Base-by-base conservation (phyloP, 2,329 filamentous ascomycete species). In the Colletotrichum abscissum region DNA sequence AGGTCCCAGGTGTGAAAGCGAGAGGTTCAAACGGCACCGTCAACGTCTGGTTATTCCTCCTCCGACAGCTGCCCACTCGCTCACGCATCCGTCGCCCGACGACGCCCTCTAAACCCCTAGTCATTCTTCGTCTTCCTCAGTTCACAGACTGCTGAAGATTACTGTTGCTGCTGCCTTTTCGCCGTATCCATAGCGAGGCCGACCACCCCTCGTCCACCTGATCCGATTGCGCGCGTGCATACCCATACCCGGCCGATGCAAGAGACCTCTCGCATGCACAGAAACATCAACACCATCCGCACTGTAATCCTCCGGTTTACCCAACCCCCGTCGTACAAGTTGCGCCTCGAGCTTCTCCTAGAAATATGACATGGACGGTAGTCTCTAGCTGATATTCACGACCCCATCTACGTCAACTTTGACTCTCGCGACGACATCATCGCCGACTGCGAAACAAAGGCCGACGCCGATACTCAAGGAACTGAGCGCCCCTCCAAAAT, bases 281-380 rank as follows among this genome's bases (percentile, higher is more conserved):
- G 58, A 33, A 30, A 65, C 22, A 28, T 26, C 63, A 57, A 52
- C 59, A 28, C 46, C 11, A 46, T 57, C 58, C 52, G 58, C 33
- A 38, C 59, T 30, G 62, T 64, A 67, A 42, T 38, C 33, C 38
- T 22, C 26, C 46, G 19, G 26, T 28, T 11, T 28, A 56, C 26
- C 26, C 26, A 16, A 8, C 28, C 52, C 14, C 22, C 42, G 42
- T 46, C 63, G 35, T 38, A 59, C 42, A 65, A 38, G 9, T n/a
- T 49, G 35, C 54, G 54, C 63, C 12, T 49, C 49, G 35, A 49
- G 22, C 54, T 64, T 52, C 46, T 19, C 42, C 24, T 49, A 26
- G 54, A 59, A 69, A 46, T 49, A 69, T 69, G 70, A 74, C 35
- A 65, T 68, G 69, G 69, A 24, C 69, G 52, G 59, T 14, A 56